Base-by-base conservation (phyloP, 371 early-diverging fungal species). In the Capniomyces stellatus region DNA sequence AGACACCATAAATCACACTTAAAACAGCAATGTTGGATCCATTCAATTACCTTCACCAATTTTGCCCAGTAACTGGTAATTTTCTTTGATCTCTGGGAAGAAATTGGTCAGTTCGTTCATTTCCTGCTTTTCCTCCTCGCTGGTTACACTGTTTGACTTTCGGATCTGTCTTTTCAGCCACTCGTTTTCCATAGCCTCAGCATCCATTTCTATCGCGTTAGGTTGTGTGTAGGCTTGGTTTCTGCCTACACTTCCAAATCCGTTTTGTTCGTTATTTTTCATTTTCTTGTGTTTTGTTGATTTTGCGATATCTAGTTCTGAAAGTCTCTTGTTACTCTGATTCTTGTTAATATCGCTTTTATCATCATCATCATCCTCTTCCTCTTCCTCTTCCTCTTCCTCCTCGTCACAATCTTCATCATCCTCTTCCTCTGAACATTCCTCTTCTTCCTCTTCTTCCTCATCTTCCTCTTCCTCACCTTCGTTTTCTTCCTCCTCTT, bases 41-140 rank as follows among this genome's bases (percentile, higher is more conserved):
- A n/a, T n/a, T n/a, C n/a, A n/a, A n/a, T n/a, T n/a, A n/a, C n/a
- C 87, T 66, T 85, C 84, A 19, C 87, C 88, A 56, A 83, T 79
- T 63, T 79, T 83, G 41, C 75, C 76, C 8, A 83, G 54, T 15
- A 88, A 64, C 23, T 73, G 64, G 57, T 82, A 91, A 43, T 76
- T 70, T 3, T 72, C 67, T 6, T 69, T 59, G 0, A 82, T 55
- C 0, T 70, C 62, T 4, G 76, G 75, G 22, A 81, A 79, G 12
- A 70, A 67, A 25, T 69, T 57, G 29, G 63, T 54, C 28, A 80
- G 55, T 43, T 66, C 67, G 4, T 47, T 58, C 1, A 64, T 64
- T 35, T 35, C 35, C 35, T 35, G 35, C 35, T 35, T 35, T 35
- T 35, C 46, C 6, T 24, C 46, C 10, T 29, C 24, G 18, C 27